Evolutionary conservation across 1,284 basidiomycete species (phyloP).

Genomic region (Leccinum cinnamomeum): DNA sequence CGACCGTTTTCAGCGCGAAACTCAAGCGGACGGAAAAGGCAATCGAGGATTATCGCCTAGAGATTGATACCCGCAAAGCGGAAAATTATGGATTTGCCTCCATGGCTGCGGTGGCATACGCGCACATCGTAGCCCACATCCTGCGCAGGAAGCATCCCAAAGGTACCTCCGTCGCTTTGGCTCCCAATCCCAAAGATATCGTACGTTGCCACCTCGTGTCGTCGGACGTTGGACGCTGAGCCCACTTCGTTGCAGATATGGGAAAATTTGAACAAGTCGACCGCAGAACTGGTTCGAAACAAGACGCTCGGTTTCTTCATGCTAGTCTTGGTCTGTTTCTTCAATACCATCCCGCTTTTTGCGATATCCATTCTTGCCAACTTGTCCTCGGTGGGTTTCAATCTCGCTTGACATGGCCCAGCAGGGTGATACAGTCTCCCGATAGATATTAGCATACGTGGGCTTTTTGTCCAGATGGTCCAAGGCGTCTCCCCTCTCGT

Average conservation of each 20-base stretch:
- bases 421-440: conserved; percentile 9
- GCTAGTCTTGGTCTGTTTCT: conserved; percentile 77
- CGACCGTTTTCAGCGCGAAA: conserved; percentile 50
- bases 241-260: conserved; percentile 59
- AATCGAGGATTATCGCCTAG: conserved; percentile 75
- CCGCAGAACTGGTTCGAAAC: conserved; percentile 65
- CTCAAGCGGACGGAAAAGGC: conserved; percentile 74
- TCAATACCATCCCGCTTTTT: conserved; percentile 89
- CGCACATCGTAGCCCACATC: conserved; percentile 78
- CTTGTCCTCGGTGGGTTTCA: conserved; percentile 61
- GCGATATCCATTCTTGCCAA: conserved; percentile 82
- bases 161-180: conserved; percentile 68
- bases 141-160: conserved; percentile 69
- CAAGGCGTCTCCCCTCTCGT: conserved; percentile 54
- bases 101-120: conserved; percentile 90
- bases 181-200: conserved; percentile 86
- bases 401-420: not conserved
- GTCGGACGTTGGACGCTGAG: not conserved
- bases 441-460: conserved; percentile 64
- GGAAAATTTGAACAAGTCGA: conserved; percentile 80
- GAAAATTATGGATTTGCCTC: conserved; percentile 94
- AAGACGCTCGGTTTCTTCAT: conserved; percentile 73
- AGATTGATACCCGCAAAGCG: conserved; percentile 74
- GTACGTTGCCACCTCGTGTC: conserved; percentile 43
- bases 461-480: conserved; percentile 73